These are phyloP conservation scores for Tolypocladium amazonense DNA, from an alignment of 2,329 filamentous ascomycete species.

Conservation along the genomic window DNA sequence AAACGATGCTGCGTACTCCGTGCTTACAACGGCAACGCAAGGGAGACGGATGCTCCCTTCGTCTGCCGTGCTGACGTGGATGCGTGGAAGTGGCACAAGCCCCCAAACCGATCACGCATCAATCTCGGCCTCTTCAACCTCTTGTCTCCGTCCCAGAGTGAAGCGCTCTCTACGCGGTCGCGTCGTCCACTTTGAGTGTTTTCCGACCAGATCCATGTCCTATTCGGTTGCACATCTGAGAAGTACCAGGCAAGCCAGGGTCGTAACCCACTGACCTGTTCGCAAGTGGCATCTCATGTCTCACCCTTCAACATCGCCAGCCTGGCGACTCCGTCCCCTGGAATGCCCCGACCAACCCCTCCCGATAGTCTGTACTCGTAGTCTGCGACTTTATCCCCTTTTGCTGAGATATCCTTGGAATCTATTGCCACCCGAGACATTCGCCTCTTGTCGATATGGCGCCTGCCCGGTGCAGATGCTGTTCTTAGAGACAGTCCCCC, in stretches of 20 bases:
- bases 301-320: conserved; percentile 4
- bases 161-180: neutral
- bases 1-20: neutral
- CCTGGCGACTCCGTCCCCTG: conserved; percentile 1
- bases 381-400: neutral
- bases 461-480: conserved; percentile 1
- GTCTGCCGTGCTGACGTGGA: neutral
- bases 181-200: neutral
- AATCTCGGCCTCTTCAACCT: neutral
- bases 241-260: neutral
- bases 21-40: neutral
- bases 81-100: neutral
- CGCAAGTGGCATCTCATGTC: conserved; percentile 4
- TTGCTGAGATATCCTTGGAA: neutral
- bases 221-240: neutral
- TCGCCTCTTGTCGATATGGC: conserved; percentile 20
- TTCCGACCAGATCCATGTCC: neutral
- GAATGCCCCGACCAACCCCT: conserved; percentile 7
- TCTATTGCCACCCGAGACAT: conserved; percentile 15
- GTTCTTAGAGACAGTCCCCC: conserved; percentile 2
- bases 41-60: neutral
- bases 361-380: neutral
- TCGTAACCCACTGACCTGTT: neutral
- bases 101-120: neutral
- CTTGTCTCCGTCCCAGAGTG: neutral